Base-by-base conservation (phyloP, 2,329 filamentous ascomycete species). In the Alternaria viburni region DNA sequence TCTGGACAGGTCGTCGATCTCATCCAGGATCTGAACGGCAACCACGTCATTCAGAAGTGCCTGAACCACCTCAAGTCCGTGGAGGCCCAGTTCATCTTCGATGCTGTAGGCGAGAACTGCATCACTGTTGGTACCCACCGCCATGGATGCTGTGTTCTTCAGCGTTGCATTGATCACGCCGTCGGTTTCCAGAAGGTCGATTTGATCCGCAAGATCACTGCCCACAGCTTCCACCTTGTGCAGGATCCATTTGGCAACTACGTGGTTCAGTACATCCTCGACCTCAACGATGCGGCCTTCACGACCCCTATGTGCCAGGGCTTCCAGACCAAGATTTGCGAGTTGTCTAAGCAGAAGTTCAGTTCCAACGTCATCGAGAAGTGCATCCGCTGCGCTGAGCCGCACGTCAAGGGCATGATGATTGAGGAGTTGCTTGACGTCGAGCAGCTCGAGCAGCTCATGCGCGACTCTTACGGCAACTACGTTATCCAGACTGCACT, bases 341-440 rank as follows among this genome's bases (percentile, higher is more conserved):
- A 87, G 87, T 77, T 90, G 15, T 98, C 96, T 6, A 94, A 93
- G 79, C 96, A 99, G 84, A 99, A 99, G 82, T 99, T 99, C 84
- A 97, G 93, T 83, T 98, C 96, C 75, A 99, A 99, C 73, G 96
- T 99, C 61, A 95, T 99, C 67, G 96, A 99, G 84, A 99, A 99
- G 80, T 86, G 83, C 71, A 83, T 98, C 62, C 93, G 96, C 60
- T 97, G 93, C 77, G 90, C 94, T 36, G 89, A 91, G 64, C 84
- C 89, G 23, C 84, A 87, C 10, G 91, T 91, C 55, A 93, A 91
- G 77, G 91, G 93, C 72, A 86, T 90, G 79, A 90, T 99, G 81
- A 91, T 97, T 62, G 88, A 91, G 36, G 96, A 98, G 83, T 90
- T 99, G 76, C 85, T 91, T 54, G 78, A 82, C 9, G 87, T 90